These are phyloP conservation scores for Podaxis sp. DNA, from an alignment of 768 basidiomycete species.

Conservation along the genomic window DNA sequence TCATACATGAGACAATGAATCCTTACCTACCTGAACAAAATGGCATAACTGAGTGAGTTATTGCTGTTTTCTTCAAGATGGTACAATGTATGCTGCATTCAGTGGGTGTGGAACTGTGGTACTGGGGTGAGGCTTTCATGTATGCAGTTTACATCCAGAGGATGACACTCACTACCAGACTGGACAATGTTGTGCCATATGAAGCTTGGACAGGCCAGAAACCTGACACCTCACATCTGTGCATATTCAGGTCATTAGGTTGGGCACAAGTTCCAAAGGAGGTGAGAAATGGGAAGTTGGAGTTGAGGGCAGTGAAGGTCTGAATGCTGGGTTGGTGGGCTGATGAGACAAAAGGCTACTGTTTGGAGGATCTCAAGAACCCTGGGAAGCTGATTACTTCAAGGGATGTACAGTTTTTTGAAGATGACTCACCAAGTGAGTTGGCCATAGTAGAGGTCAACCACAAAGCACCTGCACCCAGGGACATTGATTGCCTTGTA, in stretches of 20 bases:
- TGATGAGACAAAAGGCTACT: slow-evolving; percentile 7
- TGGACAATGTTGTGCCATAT: slow-evolving; percentile 25
- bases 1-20: slow-evolving; percentile 29
- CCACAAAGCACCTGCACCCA: too few relatives aligned
- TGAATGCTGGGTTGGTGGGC: slow-evolving; percentile 1
- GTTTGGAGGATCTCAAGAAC: neutral
- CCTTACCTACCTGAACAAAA: slow-evolving; percentile 40
- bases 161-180: slow-evolving; percentile 20
- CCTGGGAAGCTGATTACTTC: neutral
- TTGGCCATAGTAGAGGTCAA: neutral
- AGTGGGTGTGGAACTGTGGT: neutral
- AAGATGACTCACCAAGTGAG: slow-evolving; percentile 5
- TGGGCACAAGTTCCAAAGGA: slow-evolving; percentile 7
- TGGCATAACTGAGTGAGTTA: slow-evolving; percentile 37
- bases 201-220: slow-evolving; percentile 21
- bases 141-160: slow-evolving; percentile 24
- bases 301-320: slow-evolving; percentile 2
- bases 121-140: slow-evolving; percentile 23
- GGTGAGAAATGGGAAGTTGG: slow-evolving; percentile 16
- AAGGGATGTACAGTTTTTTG: neutral
- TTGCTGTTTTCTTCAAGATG: slow-evolving; percentile 33
- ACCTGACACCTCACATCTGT: slow-evolving; percentile 28
- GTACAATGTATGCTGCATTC: slow-evolving; percentile 28
- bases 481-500: neutral
- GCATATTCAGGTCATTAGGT: slow-evolving; percentile 34